A percentile compares a stretch with the other conserved stretches of the same genome.
Evolutionary conservation across 768 basidiomycete species (phyloP).

Genomic region (Tulasnella sp.): DNA sequence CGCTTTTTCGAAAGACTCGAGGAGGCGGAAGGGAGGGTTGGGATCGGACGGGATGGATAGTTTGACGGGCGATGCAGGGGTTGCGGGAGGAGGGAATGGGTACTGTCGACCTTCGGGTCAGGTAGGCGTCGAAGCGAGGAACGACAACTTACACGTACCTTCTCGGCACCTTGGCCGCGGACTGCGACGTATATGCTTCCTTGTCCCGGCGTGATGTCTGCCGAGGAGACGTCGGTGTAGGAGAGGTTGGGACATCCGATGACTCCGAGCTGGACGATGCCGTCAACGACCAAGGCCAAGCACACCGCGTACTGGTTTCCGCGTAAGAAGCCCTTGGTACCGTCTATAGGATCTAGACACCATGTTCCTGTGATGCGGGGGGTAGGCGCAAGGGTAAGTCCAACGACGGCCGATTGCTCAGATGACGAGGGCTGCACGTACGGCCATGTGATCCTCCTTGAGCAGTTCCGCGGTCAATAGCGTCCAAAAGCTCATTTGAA

Average conservation of each 20-base stretch:
- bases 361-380: slow-evolving; percentile 48
- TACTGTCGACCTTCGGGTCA: background rate
- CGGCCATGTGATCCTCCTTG: slow-evolving; percentile 62
- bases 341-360: slow-evolving; percentile 86
- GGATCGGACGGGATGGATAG: background rate
- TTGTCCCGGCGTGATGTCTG: slow-evolving; percentile 28
- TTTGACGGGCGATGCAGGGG: background rate
- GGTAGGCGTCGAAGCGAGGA: background rate
- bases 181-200: slow-evolving; percentile 83
- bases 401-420: background rate
- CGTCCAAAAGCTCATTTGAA: slow-evolving; percentile 54
- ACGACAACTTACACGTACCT: slow-evolving; percentile 30
- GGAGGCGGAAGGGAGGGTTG: slow-evolving; percentile 38
- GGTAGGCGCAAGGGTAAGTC: background rate
- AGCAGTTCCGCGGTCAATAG: slow-evolving; percentile 75
- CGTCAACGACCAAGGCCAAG: slow-evolving; percentile 69
- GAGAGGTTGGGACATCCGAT: slow-evolving; percentile 92
- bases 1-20: slow-evolving; percentile 86
- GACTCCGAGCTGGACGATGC: slow-evolving; percentile 68
- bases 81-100: background rate
- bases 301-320: slow-evolving; percentile 93
- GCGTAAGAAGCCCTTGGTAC: slow-evolving; percentile 86
- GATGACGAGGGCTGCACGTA: slow-evolving; percentile 29
- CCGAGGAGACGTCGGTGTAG: slow-evolving; percentile 38
- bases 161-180: slow-evolving; percentile 74